Evolutionary conservation across 225 moss, liverwort and hornwort genomes (phyloP).

Genomic region (Straminergon stramineum): DNA sequence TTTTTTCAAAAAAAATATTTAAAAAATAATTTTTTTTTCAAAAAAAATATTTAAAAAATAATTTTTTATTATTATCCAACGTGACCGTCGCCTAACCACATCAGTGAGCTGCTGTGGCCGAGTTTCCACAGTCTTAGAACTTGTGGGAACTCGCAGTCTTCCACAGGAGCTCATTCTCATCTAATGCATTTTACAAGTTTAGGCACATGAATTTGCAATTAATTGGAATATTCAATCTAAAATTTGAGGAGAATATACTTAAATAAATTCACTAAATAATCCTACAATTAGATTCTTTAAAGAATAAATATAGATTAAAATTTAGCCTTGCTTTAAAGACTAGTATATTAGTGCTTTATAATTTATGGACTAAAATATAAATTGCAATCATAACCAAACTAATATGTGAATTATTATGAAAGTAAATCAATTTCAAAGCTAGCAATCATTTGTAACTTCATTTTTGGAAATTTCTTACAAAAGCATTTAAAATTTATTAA

Average conservation of each 20-base stretch:
- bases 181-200: neutral
- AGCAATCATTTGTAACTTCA: neutral
- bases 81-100: no score
- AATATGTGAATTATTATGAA: neutral
- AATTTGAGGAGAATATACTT: accelerated
- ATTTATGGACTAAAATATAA: no score
- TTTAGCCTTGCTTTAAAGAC: neutral
- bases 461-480: neutral
- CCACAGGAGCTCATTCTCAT: no score
- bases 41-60: no score
- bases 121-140: no score
- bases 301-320: neutral
- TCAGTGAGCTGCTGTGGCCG: no score
- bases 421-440: neutral
- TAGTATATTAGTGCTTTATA: no score
- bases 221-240: neutral
- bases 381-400: neutral
- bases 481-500: no score
- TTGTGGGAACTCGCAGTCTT: no score
- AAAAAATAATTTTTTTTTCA: no score
- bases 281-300: neutral
- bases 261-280: neutral
- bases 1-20: no score
- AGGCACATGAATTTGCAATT: neutral
- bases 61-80: no score